phyloP scores from a whole-genome alignment of 805 yeast species.

The Yueomyces sinensis region DNA sequence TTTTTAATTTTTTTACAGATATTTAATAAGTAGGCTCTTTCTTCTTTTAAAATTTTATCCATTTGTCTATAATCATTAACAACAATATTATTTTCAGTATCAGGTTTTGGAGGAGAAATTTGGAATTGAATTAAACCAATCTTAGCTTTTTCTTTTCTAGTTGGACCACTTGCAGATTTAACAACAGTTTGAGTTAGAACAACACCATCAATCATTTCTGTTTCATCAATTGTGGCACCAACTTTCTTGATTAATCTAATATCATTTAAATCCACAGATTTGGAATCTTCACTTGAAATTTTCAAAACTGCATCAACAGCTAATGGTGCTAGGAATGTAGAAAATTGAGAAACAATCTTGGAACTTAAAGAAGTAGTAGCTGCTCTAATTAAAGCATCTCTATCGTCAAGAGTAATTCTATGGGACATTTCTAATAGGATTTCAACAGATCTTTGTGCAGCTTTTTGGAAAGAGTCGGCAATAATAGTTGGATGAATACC shows the following conservation, averaged over 20 bases:
- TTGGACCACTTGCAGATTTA: slow-evolving; percentile 89
- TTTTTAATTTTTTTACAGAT: slow-evolving; percentile 94
- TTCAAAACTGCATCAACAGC: slow-evolving; percentile 87
- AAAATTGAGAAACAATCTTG: slow-evolving; percentile 89
- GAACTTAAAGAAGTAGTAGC: slow-evolving; percentile 91
- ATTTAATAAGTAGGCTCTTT: slow-evolving; percentile 86
- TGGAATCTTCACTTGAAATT: slow-evolving; percentile 48
- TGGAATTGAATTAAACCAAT: slow-evolving; percentile 89
- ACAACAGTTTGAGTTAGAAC: slow-evolving; percentile 84
- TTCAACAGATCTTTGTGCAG: slow-evolving; percentile 73
- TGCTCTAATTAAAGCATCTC: slow-evolving; percentile 76
- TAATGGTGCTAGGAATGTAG: slow-evolving; percentile 76
- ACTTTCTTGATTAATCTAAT: slow-evolving; percentile 84
- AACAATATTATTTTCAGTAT: slow-evolving; percentile 93
- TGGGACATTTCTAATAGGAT: slow-evolving; percentile 75
- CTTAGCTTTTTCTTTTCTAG: slow-evolving; percentile 84
- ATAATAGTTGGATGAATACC: slow-evolving; percentile 94
- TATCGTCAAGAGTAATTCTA: slow-evolving; percentile 64
- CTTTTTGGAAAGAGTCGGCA: slow-evolving; percentile 85
- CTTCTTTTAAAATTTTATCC: slow-evolving; percentile 97
- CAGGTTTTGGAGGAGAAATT: slow-evolving; percentile 93
- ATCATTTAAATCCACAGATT: slow-evolving; percentile 72
- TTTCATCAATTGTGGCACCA: slow-evolving; percentile 97
- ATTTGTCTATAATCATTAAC: slow-evolving; percentile 97
- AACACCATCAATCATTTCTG: slow-evolving; percentile 85